Base-by-base conservation (phyloP, 2,329 filamentous ascomycete genomes). In the Penicillium sclerotiorum region DNA sequence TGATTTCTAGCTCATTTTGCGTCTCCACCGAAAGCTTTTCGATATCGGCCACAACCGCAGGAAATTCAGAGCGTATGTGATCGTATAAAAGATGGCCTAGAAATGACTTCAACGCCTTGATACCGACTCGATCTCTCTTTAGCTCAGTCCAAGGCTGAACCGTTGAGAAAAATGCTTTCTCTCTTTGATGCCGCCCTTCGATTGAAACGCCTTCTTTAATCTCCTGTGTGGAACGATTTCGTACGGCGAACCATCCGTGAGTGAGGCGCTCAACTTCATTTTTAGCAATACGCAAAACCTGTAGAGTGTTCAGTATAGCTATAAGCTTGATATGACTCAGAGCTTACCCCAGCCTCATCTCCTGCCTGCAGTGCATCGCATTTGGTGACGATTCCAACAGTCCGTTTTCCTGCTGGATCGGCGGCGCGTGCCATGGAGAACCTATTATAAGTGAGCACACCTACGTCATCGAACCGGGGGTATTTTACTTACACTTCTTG, bases 401-500 rank as follows among this genome's bases (percentile, higher is more conserved):
- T 73, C 2, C 69, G 63, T 23, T 51, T 49, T 9, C 70, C 66
- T n/a, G 53, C 39, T 8, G 55, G 54, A 44, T 73, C 69, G 15
- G 62, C 62, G 4, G 59, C 61, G 20, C 71, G 70, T 20, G 72
- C 74, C 38, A 74, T 77, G 8, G 77, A 72, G 0, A 82, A 71
- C 9, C 53, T 57, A 17, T 8, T 42, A 30, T 18, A 32, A 21
- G 1, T 42, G 13, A 42, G 39, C 39, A 27, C 39, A 27, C 39
- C n/a, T n/a, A 8, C 30, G 15, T 4, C 13, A 23, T 40, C 15
- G 8, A 27, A 42, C 39, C 5, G 5, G 23, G 23, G 15, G n/a
- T 12, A 40, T 18, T 15, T 39, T n/a, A 7, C 39, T 42, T 42
- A 42, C 39, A 30, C 39, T 42, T 42, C 39, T 15, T 42, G 39